These are phyloP conservation scores for Alnus glutinosa DNA, from an alignment of 306 rosid genomes.

Conservation along the genomic window DNA sequence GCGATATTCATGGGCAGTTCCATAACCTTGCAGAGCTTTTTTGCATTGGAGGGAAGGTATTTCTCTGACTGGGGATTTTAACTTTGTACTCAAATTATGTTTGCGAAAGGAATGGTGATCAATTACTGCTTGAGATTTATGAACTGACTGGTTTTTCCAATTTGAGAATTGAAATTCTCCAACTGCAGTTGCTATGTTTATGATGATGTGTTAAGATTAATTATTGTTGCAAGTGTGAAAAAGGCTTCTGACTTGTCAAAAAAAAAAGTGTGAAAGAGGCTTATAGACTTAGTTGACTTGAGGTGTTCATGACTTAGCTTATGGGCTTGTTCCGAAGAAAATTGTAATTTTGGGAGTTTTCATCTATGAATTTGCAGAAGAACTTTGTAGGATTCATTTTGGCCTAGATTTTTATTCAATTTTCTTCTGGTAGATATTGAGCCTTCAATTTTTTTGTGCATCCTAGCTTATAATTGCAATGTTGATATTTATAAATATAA, in stretches of 20 bases:
- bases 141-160: background rate
- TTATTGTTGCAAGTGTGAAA: background rate
- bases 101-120: constrained; percentile 16
- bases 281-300: background rate
- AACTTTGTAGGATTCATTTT: background rate
- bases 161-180: background rate
- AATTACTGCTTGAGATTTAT: constrained; percentile 13
- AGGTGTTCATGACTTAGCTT: background rate
- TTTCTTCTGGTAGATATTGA: background rate
- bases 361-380: background rate
- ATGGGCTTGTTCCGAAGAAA: background rate
- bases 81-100: constrained; percentile 14
- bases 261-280: background rate
- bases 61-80: constrained; percentile 10
- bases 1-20: constrained; percentile 97
- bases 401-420: background rate
- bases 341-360: background rate
- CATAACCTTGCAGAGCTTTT: constrained; percentile 98
- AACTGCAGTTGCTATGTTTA: background rate
- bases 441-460: background rate
- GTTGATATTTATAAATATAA: background rate
- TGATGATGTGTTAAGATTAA: background rate
- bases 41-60: constrained; percentile 97
- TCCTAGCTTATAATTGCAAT: background rate
- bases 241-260: background rate